Evolutionary conservation across 2,329 filamentous ascomycete genomes (phyloP).

Genomic region (Emericellopsis cladophorae): DNA sequence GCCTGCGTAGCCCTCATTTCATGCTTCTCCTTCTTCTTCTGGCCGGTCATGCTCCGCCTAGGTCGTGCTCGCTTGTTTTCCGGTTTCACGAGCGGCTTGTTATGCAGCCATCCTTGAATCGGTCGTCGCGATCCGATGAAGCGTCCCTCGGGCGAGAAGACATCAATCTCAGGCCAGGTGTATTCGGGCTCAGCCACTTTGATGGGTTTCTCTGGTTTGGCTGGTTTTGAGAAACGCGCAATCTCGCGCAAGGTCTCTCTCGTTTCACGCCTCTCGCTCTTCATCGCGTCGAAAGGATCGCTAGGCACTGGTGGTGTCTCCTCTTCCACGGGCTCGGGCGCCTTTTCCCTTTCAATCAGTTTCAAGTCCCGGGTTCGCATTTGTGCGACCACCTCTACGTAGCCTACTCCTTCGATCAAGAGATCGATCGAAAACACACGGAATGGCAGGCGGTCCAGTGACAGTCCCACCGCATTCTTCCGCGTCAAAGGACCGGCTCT

Average conservation of each 20-base stretch:
- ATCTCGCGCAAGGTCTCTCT: neutral
- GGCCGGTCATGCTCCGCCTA: slow-evolving; percentile 52
- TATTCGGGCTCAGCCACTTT: neutral
- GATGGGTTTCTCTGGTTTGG: slow-evolving; percentile 1
- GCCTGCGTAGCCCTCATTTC: slow-evolving; percentile 10
- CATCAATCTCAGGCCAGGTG: slow-evolving; percentile 62
- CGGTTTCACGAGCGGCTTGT: slow-evolving; percentile 37
- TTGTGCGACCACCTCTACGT: slow-evolving; percentile 81
- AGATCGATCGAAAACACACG: slow-evolving; percentile 71
- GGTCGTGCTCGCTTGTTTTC: slow-evolving; percentile 43
- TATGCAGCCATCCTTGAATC: slow-evolving; percentile 59
- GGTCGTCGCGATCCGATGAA: slow-evolving; percentile 56
- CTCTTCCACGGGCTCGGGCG: neutral
- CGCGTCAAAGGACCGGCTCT: slow-evolving; percentile 63
- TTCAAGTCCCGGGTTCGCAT: slow-evolving; percentile 45
- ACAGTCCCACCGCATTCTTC: slow-evolving; percentile 47
- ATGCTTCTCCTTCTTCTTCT: slow-evolving; percentile 26
- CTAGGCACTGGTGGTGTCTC: neutral
- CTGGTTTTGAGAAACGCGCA: neutral
- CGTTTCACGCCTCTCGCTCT: slow-evolving; percentile 11
- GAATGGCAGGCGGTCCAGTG: slow-evolving; percentile 63
- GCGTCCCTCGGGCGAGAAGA: slow-evolving; percentile 76
- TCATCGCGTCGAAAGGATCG: slow-evolving; percentile 13
- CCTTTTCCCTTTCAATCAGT: neutral
- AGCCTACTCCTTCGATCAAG: slow-evolving; percentile 82